A percentile compares a stretch with the other conserved stretches of the same genome.
These are phyloP conservation scores for Agrostemma githago DNA, from an alignment of 148 eudicot species.

Conservation along the genomic window DNA sequence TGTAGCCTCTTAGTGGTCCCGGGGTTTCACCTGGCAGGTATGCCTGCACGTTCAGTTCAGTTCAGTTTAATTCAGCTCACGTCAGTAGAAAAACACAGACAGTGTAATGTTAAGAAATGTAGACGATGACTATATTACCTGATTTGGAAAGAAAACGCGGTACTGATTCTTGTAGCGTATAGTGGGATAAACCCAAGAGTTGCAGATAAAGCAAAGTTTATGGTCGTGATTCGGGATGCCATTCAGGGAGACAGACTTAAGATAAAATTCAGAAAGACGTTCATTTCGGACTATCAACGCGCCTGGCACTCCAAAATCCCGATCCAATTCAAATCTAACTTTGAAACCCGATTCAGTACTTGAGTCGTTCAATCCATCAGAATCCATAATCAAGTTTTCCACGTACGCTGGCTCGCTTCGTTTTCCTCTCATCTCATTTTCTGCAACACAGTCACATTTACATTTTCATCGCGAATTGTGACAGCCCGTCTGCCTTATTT, in stretches of 20 bases:
- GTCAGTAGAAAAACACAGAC: too few species aligned
- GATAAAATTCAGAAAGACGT: conserved; percentile 66
- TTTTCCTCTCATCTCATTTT: neutral
- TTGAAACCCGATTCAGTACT: conserved; percentile 37
- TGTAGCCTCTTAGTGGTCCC: conserved; percentile 30
- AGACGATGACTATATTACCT: conserved; percentile 47
- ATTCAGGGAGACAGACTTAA: conserved; percentile 52
- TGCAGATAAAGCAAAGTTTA: conserved; percentile 51
- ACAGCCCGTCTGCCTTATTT: too few species aligned
- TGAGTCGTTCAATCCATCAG: conserved; percentile 22
- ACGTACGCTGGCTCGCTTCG: conserved; percentile 22
- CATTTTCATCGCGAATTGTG: neutral
- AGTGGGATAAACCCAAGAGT: conserved; percentile 76
- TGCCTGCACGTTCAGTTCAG: conserved; percentile 27
- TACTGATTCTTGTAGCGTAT: conserved; percentile 36
- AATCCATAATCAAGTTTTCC: conserved; percentile 44
- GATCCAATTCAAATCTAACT: conserved; percentile 56
- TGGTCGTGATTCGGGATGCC: conserved; percentile 42
- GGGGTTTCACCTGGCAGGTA: conserved; percentile 74
- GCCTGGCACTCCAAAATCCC: conserved; percentile 58
- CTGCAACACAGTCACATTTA: neutral
- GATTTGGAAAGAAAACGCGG: conserved; percentile 66
- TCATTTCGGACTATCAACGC: conserved; percentile 57
- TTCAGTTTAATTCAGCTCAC: too few species aligned
- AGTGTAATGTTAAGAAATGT: too few species aligned